These are phyloP conservation scores for Pochonia chlamydosporia DNA, from an alignment of 2,329 filamentous ascomycete genomes.

Conservation along the genomic window DNA sequence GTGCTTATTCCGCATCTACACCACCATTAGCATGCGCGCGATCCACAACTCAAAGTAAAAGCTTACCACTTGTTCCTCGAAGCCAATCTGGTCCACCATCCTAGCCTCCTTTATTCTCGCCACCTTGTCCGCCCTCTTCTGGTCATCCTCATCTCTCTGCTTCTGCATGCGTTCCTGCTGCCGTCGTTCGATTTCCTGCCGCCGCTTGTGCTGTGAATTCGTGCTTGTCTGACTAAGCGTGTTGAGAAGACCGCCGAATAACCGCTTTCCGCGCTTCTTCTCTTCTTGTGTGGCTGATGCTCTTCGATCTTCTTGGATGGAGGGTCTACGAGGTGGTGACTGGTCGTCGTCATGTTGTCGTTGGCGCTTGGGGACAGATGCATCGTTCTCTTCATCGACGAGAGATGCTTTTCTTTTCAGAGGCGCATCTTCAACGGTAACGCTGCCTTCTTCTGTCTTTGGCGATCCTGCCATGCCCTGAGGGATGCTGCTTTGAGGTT, in stretches of 20 bases:
- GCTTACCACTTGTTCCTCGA: conserved; percentile 67
- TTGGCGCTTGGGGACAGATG: conserved; percentile 17
- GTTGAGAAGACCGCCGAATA: conserved; percentile 78
- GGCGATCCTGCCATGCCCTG: background rate
- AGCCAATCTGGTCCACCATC: conserved; percentile 63
- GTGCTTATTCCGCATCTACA: conserved; percentile 74
- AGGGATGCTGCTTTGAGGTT: background rate
- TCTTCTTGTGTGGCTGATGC: conserved; percentile 54
- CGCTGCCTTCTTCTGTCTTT: background rate
- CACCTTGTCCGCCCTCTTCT: conserved; percentile 58
- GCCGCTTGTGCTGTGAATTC: conserved; percentile 59
- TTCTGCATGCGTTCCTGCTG: conserved; percentile 71
- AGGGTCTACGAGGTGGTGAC: conserved; percentile 6
- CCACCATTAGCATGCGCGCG: background rate
- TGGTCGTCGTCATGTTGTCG: conserved; percentile 16
- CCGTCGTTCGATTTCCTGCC: conserved; percentile 75
- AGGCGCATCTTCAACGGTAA: conserved; percentile 7
- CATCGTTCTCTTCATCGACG: conserved; percentile 13
- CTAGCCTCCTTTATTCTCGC: conserved; percentile 57
- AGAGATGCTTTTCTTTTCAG: conserved; percentile 25
- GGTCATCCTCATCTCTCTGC: conserved; percentile 66
- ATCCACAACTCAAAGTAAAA: background rate
- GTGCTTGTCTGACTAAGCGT: conserved; percentile 69
- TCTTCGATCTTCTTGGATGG: conserved; percentile 13
- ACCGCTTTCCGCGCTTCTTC: conserved; percentile 73